Base-by-base conservation (phyloP, 768 basidiomycete species). In the Rhizopogon rudus region DNA sequence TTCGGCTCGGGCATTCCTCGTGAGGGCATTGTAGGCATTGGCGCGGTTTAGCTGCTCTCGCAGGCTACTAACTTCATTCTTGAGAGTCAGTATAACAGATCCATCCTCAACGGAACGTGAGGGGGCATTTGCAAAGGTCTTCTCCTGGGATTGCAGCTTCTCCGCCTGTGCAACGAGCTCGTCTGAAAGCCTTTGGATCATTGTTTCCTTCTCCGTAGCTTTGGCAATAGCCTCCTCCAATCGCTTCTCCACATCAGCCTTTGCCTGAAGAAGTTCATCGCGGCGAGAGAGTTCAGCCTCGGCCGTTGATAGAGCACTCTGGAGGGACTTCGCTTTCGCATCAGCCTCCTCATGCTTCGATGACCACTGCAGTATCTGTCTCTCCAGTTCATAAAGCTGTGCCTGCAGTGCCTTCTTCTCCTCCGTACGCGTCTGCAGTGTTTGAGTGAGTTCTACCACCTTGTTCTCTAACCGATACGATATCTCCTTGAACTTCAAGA, bases 381-480 rank as follows among this genome's bases (percentile, higher is more conserved):
- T 83, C 73, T 98, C 93, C 33, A 98, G 78, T 40, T 88, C 83
- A 20, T 75, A 69, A 44, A 98, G 78, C 63, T 86, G 84, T n/a
- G 72, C 75, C 60, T 88, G 86, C 43, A 98, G 75, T 52, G 86
- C 87, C 72, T 91, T 95, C 76, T 91, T 93, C 75, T 99, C 96
- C 56, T 83, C 82, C 2, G 87, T 94, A 45, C 96, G 86, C 65
- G 81, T 87, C 71, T 98, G 97, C 12, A 99, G 81, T 14, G 76
- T 84, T 68, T 99, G 97, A 0, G 97, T 98, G 58, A 99, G 87
- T 68, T 98, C 96, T 56, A 99, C 93, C 43, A 99, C 97, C 75
- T 98, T 99, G 80, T 98, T 99, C 76, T 99, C 97, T 54, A 99
- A 80, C 62, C 84, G 86, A 67, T 98, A 98, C 0, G 96, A 98